Percentiles rank a stretch among this genome's conserved stretches.
These are phyloP conservation scores for Corylus americana DNA, from an alignment of 306 rosid species.

Conservation along the genomic window DNA sequence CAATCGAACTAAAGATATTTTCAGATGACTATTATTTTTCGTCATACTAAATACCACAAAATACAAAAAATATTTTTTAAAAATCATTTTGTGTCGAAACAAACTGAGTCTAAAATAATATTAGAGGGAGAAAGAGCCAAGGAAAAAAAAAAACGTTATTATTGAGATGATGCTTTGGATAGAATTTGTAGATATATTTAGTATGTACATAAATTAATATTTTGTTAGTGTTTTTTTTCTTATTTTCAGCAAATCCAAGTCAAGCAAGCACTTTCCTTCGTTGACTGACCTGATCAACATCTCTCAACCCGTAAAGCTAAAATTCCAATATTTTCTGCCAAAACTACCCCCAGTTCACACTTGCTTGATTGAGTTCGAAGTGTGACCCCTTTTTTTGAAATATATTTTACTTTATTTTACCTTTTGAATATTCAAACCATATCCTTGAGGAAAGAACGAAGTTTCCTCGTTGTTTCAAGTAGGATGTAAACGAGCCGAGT, in stretches of 20 bases:
- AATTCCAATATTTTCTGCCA: conserved; percentile 2
- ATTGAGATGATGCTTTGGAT: too few relatives aligned
- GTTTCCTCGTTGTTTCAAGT: conserved; percentile 9
- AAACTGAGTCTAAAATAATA: too few relatives aligned
- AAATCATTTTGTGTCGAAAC: too few relatives aligned
- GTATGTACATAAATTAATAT: too few relatives aligned
- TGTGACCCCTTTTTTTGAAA: neutral
- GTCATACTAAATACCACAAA: too few relatives aligned
- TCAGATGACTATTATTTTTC: too few relatives aligned
- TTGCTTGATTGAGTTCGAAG: neutral
- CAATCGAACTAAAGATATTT: too few relatives aligned
- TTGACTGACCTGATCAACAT: conserved; percentile 14
- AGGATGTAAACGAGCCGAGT: too few relatives aligned
- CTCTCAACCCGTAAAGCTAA: neutral
- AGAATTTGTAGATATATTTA: too few relatives aligned
- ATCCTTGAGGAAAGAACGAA: conserved; percentile 8
- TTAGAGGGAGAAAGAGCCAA: too few relatives aligned
- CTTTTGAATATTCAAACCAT: neutral
- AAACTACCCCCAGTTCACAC: conserved; percentile 25
- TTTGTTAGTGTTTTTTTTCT: neutral
- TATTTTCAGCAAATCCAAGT: conserved; percentile 12
- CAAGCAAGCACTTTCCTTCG: conserved; percentile 26
- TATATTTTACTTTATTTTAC: neutral
- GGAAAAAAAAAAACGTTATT: too few relatives aligned
- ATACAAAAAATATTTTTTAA: too few relatives aligned